Percentiles rank a stretch among this genome's conserved stretches.
These are phyloP conservation scores for Euphorbia tirucalli DNA, from an alignment of 345 rosid species.

Conservation along the genomic window DNA sequence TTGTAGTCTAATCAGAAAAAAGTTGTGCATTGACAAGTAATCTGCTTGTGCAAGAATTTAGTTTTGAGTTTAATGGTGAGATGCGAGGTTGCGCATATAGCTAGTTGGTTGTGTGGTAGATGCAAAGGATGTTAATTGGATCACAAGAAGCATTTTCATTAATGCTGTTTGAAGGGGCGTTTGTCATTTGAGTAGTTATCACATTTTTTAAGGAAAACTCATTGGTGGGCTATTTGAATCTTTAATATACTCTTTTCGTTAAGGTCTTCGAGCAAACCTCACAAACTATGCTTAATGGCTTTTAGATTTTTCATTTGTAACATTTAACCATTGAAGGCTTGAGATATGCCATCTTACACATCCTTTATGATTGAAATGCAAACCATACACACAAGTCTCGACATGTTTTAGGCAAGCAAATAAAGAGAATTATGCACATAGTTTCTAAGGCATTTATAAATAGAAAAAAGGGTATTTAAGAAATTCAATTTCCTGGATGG, in stretches of 20 bases:
- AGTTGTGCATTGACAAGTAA: not conserved
- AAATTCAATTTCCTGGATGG: not conserved
- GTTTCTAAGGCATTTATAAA: not conserved
- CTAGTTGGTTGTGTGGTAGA: not conserved
- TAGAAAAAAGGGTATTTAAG: not conserved
- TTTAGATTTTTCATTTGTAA: not conserved
- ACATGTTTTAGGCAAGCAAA: not conserved
- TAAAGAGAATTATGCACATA: not conserved
- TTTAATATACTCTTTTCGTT: not conserved
- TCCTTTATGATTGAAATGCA: not conserved
- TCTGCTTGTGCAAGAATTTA: not conserved
- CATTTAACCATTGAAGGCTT: not conserved
- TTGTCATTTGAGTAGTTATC: not conserved
- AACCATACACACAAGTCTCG: not conserved
- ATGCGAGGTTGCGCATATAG: not conserved
- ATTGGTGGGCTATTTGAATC: not conserved
- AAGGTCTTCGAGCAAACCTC: not conserved
- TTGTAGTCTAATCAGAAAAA: not conserved
- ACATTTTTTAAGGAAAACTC: not conserved
- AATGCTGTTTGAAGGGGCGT: not conserved
- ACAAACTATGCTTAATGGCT: not conserved
- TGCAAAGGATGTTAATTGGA: not conserved
- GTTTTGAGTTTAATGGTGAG: slow-evolving; percentile 4
- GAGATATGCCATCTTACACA: not conserved
- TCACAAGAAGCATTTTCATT: not conserved